A percentile compares a stretch with the other conserved stretches of the same genome.
Evolutionary conservation across 495 filamentous ascomycete species (phyloP).

Genomic region (Hypoxylon crocopeplum): DNA sequence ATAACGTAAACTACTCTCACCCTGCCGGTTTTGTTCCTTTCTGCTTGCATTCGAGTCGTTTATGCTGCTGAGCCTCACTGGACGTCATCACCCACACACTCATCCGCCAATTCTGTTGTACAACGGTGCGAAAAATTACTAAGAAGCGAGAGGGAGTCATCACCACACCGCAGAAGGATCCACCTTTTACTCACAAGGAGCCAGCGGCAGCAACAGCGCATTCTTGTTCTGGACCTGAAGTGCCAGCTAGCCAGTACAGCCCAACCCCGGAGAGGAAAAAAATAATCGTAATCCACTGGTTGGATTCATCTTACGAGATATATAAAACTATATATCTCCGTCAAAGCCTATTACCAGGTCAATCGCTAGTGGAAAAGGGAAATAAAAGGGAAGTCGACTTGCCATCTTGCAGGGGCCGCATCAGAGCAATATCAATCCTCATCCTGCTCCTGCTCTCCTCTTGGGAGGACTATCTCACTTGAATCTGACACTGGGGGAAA

Average conservation of each 20-base stretch:
- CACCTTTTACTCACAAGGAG: slow-evolving; percentile 29
- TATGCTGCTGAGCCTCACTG: slow-evolving; percentile 36
- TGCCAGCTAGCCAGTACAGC: slow-evolving; percentile 23
- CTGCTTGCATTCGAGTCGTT: neutral
- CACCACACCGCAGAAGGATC: slow-evolving; percentile 34
- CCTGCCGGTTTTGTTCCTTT: slow-evolving; percentile 11
- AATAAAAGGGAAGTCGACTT: slow-evolving; percentile 7
- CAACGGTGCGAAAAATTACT: slow-evolving; percentile 34
- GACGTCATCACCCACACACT: slow-evolving; percentile 36
- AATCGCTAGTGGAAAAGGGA: slow-evolving; percentile 17
- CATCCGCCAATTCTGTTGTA: slow-evolving; percentile 28
- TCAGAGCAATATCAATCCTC: slow-evolving; percentile 35
- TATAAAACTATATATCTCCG: slow-evolving; percentile 20
- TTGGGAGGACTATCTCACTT: slow-evolving; percentile 34
- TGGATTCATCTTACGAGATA: slow-evolving; percentile 15
- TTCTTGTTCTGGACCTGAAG: slow-evolving; percentile 11
- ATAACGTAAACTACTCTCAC: slow-evolving; percentile 30
- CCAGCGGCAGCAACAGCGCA: slow-evolving; percentile 6
- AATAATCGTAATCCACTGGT: no score
- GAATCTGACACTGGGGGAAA: slow-evolving; percentile 39
- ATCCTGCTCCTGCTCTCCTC: slow-evolving; percentile 15
- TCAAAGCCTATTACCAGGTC: slow-evolving; percentile 3
- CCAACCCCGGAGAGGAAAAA: slow-evolving; percentile 16
- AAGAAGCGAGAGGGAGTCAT: slow-evolving; percentile 37
- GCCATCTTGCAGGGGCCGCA: slow-evolving; percentile 12